Evolutionary conservation across 192 early-diverging fungal genomes (phyloP), one percentile per base, ranked within the genome.

Genomic region (Gonapodya prolifera): DNA sequence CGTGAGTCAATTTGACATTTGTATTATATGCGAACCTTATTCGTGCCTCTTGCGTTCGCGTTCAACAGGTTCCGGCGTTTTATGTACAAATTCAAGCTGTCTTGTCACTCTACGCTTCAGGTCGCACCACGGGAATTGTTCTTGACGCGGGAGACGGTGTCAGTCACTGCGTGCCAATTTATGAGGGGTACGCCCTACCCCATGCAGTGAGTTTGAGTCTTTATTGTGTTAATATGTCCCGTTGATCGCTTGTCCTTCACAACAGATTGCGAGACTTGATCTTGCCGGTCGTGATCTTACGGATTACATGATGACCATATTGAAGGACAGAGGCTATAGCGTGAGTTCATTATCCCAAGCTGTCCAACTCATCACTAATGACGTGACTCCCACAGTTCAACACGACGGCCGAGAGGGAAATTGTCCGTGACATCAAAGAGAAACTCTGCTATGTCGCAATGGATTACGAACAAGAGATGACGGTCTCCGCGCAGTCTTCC

Each of bases 401-500:
- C 77, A 97, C 94, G 87, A 92, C 95, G 31, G 94, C 96, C 80
- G 96, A 97, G 87, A 91, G 92, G 84, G 96, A 98, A 92, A 97
- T 97, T 80, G 95, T 97, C 81, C 95, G 97, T 85, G 95, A 98
- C 83, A 97, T n/a, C n/a, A n/a, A n/a, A n/a, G n/a, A n/a, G n/a
- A n/a, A n/a, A n/a, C n/a, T n/a, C n/a, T n/a, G n/a, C 98, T 88
- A 99, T 98, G 91, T 96, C 97, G 87, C 96, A 98, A n/a, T 29
- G 31, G 85, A 99, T 87, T 96, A 92, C 85, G 96, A 96, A 80
- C 92, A 95, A 87, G 97, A 99, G 86, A 92, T 96, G 91, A 88
- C 94, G 83, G 97, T 94, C 77, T 94, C 95, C 71, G 89, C 89
- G 81, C 91, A 90, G 77, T 95, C 95, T 31, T 94, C 94, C 74